Base-by-base conservation (phyloP, 352 stramenopile genomes). In the Phytopythium chamaehyphon region DNA sequence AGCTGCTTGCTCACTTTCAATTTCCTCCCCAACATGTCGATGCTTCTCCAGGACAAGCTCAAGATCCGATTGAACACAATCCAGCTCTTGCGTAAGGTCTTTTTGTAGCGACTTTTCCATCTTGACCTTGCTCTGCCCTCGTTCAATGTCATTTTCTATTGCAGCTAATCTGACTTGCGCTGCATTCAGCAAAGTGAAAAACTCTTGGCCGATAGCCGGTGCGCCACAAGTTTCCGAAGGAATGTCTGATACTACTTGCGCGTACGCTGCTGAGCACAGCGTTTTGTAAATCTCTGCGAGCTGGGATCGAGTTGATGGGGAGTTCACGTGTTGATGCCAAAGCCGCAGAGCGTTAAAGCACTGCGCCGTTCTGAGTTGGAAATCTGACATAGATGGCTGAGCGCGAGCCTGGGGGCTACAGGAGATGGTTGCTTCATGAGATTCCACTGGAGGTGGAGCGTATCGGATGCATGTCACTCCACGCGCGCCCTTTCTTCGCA, bases 81-180 rank as follows among this genome's bases (percentile, higher is more conserved):
- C 37, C 1, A 83, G 44, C 6, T 68, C 62, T 0, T 18, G 35
- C 0, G 47, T 44, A 8, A 88, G 62, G 26, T 88, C 72, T 21
- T 52, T 19, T 28, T 73, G 57, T 14, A 88, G 47, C 3, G 69
- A 47, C 4, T 69, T 51, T 46, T 86, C 76, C 76, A 88, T 84
- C 1, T 51, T 43, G 9, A 86, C 33, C 26, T 76, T 60, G 0
- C 64, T 71, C 22, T 67, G 49, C 3, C 70, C 33, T 6, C 59
- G 47, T 2, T 51, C 37, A 11, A 64, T 58, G 19, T 69, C 44
- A 6, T 15, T 4, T 2, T 56, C 38, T 23, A 45, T 47, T 15
- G 38, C 16, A 12, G 37, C 12, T 11, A 47, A 23, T 23, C 35
- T 22, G 59, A 37, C 5, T 28, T 39, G 3, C 49, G 52, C n/a